These are phyloP conservation scores for Globisporangium middletonii DNA, from an alignment of 352 stramenopile genomes.

Conservation along the genomic window DNA sequence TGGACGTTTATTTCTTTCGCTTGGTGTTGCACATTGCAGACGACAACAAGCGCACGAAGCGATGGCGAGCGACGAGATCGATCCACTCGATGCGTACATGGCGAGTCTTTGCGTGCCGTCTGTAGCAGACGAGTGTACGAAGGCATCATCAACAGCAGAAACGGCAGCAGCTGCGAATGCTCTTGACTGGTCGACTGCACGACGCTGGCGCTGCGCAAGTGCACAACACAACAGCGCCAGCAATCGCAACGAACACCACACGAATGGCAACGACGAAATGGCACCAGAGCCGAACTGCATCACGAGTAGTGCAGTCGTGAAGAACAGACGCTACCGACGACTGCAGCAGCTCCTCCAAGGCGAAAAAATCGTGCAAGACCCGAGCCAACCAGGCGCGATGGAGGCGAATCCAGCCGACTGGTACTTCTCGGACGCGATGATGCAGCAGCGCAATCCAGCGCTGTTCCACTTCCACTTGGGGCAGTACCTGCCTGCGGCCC, in stretches of 20 bases:
- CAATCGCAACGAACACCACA: neutral
- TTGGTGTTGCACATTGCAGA: neutral
- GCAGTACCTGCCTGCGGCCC: conserved; percentile 37
- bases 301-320: conserved; percentile 22
- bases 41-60: neutral
- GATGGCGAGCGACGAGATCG: conserved; percentile 25
- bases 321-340: conserved; percentile 69
- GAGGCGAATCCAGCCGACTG: conserved; percentile 21
- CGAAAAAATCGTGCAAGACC: conserved; percentile 9
- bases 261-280: neutral
- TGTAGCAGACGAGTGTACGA: conserved; percentile 4
- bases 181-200: conserved; percentile 6
- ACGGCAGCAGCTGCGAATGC: neutral
- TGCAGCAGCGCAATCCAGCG: conserved; percentile 73
- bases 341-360: conserved; percentile 56
- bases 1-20: too few relatives aligned
- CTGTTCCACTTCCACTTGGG: conserved; percentile 83
- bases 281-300: neutral
- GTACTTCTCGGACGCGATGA: conserved; percentile 80
- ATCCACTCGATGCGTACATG: conserved; percentile 83
- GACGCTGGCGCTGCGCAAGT: neutral
- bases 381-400: conserved; percentile 5
- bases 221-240: neutral
- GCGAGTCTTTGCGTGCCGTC: conserved; percentile 37
- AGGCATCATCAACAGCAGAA: neutral